Evolutionary conservation across 2,329 filamentous ascomycete species (phyloP), one percentile per base, ranked within the genome.

Genomic region (Kalmusia sp.): DNA sequence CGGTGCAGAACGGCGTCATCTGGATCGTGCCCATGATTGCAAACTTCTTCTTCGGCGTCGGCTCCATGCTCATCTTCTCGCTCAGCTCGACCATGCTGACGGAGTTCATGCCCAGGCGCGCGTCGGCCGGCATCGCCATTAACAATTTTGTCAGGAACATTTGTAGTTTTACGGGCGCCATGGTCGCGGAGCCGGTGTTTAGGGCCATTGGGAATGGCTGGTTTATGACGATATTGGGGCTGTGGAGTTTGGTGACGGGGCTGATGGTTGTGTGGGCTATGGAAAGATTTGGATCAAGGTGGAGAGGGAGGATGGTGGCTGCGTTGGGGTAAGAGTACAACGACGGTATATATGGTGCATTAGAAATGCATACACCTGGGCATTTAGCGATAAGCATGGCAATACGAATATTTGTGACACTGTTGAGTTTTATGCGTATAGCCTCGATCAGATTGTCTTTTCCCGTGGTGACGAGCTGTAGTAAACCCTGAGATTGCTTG

Each of bases 241-340:
- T 89, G 3, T 71, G 67, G 67, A 69, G 67, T 40, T 80, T 89
- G 65, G 19, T 35, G 1, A 69, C 62, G n/a, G 66, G 64, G 2
- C 62, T 51, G 51, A 66, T 74, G 5, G 80, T 84, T 14, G 83
- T 93, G 19, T 86, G 82, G 74, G 71, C 83, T 0, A 81, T 93
- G 76, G 80, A 80, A 63, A 81, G 76, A 57, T 87, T 82, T 63
- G 85, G 85, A 0, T 76, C 80, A 15, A 78, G 77, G 62, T 92
- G 89, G 89, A 82, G 89, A 63, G 76, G 76, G 45, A 71, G 74
- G 25, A 89, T 91, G 85, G 84, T 90, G 11, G 55, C 60, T 39
- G 59, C 51, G 31, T 38, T 68, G 31, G 65, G 63, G 3, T 64
- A 43, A 52, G n/a, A n/a, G n/a, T n/a, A n/a, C n/a, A n/a, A n/a